Evolutionary conservation across 495 filamentous ascomycete genomes (phyloP).

Genomic region (Penicillium robsamsonii): DNA sequence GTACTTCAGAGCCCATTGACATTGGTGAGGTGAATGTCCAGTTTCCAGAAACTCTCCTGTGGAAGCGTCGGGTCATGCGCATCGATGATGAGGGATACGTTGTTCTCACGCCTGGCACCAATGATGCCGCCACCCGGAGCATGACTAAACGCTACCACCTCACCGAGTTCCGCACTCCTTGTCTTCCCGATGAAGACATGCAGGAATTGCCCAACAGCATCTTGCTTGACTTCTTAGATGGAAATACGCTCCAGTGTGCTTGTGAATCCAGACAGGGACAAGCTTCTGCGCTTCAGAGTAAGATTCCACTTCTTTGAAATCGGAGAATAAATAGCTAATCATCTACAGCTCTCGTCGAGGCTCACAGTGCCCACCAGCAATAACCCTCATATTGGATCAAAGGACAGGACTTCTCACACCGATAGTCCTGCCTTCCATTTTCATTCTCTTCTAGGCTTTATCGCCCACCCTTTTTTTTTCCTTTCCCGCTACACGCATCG

Average conservation of each 20-base stretch:
- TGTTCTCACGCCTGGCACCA: conserved; percentile 60
- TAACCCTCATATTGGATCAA: conserved; percentile 6
- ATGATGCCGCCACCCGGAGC: conserved; percentile 46
- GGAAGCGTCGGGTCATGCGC: conserved; percentile 82
- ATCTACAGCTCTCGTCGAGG: conserved; percentile 29
- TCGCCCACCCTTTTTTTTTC: conserved; percentile 9
- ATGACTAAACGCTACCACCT: conserved; percentile 75
- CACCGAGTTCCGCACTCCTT: conserved; percentile 73
- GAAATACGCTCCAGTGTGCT: conserved; percentile 80
- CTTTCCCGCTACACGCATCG: conserved; percentile 6
- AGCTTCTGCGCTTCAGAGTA: conserved; percentile 62
- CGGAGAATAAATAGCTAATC: conserved; percentile 1
- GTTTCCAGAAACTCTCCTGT: conserved; percentile 87
- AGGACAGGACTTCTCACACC: conserved; percentile 15
- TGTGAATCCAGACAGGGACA: conserved; percentile 78
- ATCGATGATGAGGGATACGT: conserved; percentile 76
- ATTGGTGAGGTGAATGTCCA: conserved; percentile 91
- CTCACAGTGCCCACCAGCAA: conserved; percentile 28
- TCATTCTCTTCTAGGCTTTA: conserved; percentile 11
- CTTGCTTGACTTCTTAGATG: conserved; percentile 77
- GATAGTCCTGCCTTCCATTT: conserved; percentile 7
- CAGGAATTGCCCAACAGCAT: conserved; percentile 89
- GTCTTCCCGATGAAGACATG: conserved; percentile 79
- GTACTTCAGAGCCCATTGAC: conserved; percentile 46
- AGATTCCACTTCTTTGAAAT: conserved; percentile 27